Evolutionary conservation across 208 protist genomes (phyloP).

Genomic region (Crithidia thermophila): DNA sequence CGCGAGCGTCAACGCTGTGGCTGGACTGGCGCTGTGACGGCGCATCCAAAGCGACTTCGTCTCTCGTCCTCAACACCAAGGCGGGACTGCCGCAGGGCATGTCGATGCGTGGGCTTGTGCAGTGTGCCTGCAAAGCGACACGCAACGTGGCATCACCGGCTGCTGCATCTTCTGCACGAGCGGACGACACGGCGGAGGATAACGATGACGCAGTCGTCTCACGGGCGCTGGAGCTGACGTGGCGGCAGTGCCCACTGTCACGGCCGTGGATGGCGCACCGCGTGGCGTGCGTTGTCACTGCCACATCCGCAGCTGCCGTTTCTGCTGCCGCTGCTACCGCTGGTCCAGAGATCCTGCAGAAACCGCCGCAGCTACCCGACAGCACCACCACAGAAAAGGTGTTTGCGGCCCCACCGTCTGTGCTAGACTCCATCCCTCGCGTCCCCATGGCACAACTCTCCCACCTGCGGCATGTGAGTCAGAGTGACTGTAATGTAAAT

Average conservation of each 20-base stretch:
- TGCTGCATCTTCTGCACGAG: no score
- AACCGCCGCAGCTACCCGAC: no score
- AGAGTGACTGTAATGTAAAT: no score
- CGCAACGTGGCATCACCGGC: neutral
- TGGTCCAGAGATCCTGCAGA: no score
- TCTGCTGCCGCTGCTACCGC: neutral
- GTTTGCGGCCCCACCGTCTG: no score
- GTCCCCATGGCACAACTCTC: no score
- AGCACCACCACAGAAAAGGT: no score
- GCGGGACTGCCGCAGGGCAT: slow-evolving; percentile 68
- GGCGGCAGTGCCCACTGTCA: slow-evolving; percentile 50
- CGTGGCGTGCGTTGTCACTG: slow-evolving; percentile 1
- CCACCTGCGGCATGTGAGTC: no score
- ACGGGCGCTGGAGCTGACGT: neutral
- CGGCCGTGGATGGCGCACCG: slow-evolving; percentile 56
- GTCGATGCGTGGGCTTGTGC: slow-evolving; percentile 20
- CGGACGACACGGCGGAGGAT: no score
- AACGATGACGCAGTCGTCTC: neutral
- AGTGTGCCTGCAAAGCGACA: neutral
- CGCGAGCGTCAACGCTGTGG: neutral
- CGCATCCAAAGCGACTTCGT: slow-evolving; percentile 1
- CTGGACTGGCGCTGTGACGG: slow-evolving; percentile 1
- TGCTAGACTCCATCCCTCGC: no score
- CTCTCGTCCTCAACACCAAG: slow-evolving; percentile 72
- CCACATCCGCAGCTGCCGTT: neutral